Conservation (phyloP, 2,329 filamentous ascomycete species). For the Botrytis sinoallii region DNA sequence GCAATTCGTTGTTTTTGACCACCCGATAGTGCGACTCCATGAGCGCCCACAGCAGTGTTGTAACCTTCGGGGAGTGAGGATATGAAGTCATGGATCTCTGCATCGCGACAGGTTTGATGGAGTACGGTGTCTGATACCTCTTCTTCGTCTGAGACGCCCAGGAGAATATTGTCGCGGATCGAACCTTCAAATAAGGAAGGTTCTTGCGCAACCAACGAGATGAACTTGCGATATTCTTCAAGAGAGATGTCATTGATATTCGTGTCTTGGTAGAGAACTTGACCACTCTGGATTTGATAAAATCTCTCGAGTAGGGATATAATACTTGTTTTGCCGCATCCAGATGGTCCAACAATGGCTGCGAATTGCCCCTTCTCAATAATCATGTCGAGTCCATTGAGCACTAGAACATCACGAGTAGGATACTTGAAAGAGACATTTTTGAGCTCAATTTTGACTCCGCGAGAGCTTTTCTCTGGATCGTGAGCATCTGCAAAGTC, state of each 20-base stretch:
- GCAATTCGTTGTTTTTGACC: slow-evolving; percentile 56
- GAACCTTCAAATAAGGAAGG: slow-evolving; percentile 62
- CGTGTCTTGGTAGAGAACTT: slow-evolving; percentile 60
- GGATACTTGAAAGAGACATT: slow-evolving; percentile 61
- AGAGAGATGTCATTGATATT: slow-evolving; percentile 59
- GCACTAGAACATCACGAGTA: slow-evolving; percentile 54
- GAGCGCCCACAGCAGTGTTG: slow-evolving; percentile 46
- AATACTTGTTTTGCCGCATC: slow-evolving; percentile 49
- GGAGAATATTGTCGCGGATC: slow-evolving; percentile 65
- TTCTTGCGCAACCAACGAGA: slow-evolving; percentile 74
- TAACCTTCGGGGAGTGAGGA: slow-evolving; percentile 50
- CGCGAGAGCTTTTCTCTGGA: slow-evolving; percentile 42
- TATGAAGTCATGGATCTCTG: slow-evolving; percentile 54
- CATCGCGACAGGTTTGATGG: slow-evolving; percentile 46
- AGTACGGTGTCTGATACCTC: slow-evolving; percentile 46
- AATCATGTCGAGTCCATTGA: slow-evolving; percentile 58
- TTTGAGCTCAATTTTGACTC: slow-evolving; percentile 50
- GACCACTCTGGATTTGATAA: slow-evolving; percentile 64
- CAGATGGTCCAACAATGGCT: slow-evolving; percentile 66
- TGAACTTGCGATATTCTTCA: slow-evolving; percentile 58
- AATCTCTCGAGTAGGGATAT: slow-evolving; percentile 66
- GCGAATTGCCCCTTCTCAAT: slow-evolving; percentile 64
- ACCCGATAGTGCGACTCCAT: slow-evolving; percentile 48
- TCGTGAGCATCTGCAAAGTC: slow-evolving; percentile 21
- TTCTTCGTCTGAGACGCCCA: slow-evolving; percentile 51